phyloP scores from a whole-genome alignment of 148 eudicot species.

The Pouteria glomerata region DNA sequence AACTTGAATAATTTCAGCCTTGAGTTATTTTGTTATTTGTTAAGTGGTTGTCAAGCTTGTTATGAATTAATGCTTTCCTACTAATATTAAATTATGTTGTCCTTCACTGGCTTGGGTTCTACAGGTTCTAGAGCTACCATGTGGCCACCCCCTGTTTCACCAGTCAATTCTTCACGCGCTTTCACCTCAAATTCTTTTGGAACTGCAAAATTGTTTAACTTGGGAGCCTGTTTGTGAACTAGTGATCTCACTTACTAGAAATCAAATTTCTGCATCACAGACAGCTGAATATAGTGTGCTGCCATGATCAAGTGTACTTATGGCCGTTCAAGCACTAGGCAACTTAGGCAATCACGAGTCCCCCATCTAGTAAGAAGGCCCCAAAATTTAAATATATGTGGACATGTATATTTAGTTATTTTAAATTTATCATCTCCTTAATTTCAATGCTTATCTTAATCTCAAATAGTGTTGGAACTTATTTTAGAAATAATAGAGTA shows the following conservation, averaged over 20 bases:
- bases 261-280: not conserved
- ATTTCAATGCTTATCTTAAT: too few relatives aligned
- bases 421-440: too few relatives aligned
- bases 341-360: too few relatives aligned
- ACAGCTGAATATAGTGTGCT: not conserved
- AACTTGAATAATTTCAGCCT: not conserved
- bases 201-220: not conserved
- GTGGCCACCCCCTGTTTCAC: too few relatives aligned
- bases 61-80: not conserved
- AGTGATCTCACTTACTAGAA: not conserved
- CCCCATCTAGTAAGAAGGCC: too few relatives aligned
- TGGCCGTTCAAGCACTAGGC: too few relatives aligned
- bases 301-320: not conserved
- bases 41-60: not conserved
- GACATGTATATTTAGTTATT: too few relatives aligned
- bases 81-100: not conserved
- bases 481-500: too few relatives aligned
- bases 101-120: too few relatives aligned
- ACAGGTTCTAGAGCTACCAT: too few relatives aligned
- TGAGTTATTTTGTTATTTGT: not conserved
- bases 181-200: not conserved
- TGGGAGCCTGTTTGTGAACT: not conserved
- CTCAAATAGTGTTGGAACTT: too few relatives aligned
- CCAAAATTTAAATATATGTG: too few relatives aligned
- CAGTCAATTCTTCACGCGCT: not conserved